A percentile compares a stretch with the other conserved stretches of the same genome.
Conservation (phyloP, 1,284 basidiomycete species). For the Caloboletus firmus region DNA sequence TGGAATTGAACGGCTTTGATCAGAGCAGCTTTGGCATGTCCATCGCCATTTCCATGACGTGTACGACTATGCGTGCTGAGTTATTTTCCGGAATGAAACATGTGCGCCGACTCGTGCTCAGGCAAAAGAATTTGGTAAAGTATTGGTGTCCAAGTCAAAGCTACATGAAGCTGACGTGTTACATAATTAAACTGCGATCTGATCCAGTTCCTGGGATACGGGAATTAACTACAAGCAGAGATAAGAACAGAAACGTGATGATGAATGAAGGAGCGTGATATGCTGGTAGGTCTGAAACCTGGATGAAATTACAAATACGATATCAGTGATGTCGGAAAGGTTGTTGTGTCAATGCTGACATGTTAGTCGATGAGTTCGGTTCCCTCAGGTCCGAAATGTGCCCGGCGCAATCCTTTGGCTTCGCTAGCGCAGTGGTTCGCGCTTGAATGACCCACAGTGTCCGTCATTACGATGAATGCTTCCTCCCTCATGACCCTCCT, state of each 20-base stretch:
- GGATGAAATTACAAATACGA: not conserved
- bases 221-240: not conserved
- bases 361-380: conserved; percentile 23
- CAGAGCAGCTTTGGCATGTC: conserved; percentile 10
- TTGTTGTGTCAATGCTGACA: not conserved
- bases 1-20: not conserved
- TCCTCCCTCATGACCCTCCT: conserved; percentile 4
- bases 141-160: not conserved
- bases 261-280: not conserved
- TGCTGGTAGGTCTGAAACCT: not conserved
- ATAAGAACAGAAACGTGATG: not conserved
- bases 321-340: not conserved
- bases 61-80: no score
- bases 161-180: conserved; percentile 1
- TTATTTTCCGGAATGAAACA: not conserved
- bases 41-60: no score
- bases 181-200: not conserved
- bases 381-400: conserved; percentile 18
- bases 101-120: conserved; percentile 8
- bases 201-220: conserved; percentile 28
- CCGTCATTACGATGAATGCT: not conserved
- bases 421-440: not conserved
- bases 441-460: not conserved
- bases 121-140: conserved; percentile 13
- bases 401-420: not conserved